Evolutionary conservation across 2,329 filamentous ascomycete species (phyloP), one percentile per base, ranked within the genome.

Genomic region (Cryphonectria naterciae): DNA sequence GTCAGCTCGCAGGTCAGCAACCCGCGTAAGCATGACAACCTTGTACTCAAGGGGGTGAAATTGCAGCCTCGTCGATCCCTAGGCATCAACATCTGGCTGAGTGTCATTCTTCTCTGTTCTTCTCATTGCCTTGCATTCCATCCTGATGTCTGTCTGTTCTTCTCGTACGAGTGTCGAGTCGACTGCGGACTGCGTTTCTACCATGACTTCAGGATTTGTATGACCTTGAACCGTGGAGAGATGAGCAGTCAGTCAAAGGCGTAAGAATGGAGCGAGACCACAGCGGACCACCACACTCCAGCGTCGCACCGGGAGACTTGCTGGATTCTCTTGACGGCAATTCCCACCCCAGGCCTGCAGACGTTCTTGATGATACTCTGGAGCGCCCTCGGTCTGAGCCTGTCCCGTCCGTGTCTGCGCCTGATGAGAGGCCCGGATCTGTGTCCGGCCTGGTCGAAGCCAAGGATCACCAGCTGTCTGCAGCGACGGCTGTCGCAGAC

Each of bases 381-480:
- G 68, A 72, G 46, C 68, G 70, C 61, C 62, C 70, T 8, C 54
- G 56, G n/a, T 68, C 68, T 2, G 70, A 68, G 6, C 70, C 70
- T 11, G 65, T 72, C 10, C 65, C 70, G 1, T 68, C 68, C n/a
- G 10, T 7, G 65, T 63, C 32, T 68, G 68, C 56, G 19, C 49
- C 64, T 11, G 60, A 65, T 17, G 49, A 65, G n/a, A 67, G 49
- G 32, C 41, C 60, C 19, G 46, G 60, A 43, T 67, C 58, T 7
- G 61, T 41, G 4, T 7, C 68, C 6, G 68, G 65, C 28, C 28
- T 67, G 28, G 58, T 64, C 41, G 69, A 66, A 8, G 54, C 25
- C 54, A 58, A 66, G 17, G 63, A 70, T 19, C 61, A 52, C 37
- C 66, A 70, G 32, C 65, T 64, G 63, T 67, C 63, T 52, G 54